Percentiles rank a stretch among this genome's conserved stretches.
Conservation (phyloP, 78 protist genomes). For the Creolimax fragrantissima region DNA sequence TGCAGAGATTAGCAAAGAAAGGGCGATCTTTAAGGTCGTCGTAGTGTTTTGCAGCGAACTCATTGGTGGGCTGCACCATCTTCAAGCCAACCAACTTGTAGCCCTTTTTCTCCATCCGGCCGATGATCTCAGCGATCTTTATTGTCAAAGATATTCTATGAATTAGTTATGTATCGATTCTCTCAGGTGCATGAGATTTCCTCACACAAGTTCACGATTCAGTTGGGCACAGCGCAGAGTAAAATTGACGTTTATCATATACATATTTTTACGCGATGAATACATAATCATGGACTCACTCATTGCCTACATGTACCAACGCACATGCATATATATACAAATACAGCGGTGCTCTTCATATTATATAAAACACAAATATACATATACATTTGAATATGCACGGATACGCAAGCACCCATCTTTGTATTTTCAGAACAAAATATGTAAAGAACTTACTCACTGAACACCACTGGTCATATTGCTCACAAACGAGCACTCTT, state of each 20-base stretch:
- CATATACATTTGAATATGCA: neutral
- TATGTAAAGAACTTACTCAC: too few relatives aligned
- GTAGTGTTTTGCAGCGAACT: slow-evolving; percentile 45
- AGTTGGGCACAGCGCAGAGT: neutral
- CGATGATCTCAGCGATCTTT: slow-evolving; percentile 2
- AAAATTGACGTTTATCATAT: neutral
- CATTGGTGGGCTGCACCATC: slow-evolving; percentile 22
- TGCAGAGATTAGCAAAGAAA: slow-evolving; percentile 57
- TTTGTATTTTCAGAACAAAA: neutral
- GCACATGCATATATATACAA: neutral
- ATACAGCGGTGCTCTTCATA: neutral
- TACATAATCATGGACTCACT: too few relatives aligned
- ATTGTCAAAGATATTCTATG: neutral
- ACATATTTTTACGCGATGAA: too few relatives aligned
- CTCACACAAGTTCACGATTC: neutral
- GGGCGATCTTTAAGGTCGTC: slow-evolving; percentile 36
- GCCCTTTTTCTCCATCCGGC: slow-evolving; percentile 45
- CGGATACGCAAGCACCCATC: neutral
- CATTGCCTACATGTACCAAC: too few relatives aligned
- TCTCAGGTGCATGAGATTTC: neutral
- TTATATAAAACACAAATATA: neutral
- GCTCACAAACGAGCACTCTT: too few relatives aligned
- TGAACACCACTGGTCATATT: too few relatives aligned
- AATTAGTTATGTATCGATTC: neutral
- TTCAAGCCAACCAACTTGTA: slow-evolving; percentile 49